These are phyloP conservation scores for Oryza brachyantha DNA, from an alignment of 176 grass and related monocot genomes.

Conservation along the genomic window DNA sequence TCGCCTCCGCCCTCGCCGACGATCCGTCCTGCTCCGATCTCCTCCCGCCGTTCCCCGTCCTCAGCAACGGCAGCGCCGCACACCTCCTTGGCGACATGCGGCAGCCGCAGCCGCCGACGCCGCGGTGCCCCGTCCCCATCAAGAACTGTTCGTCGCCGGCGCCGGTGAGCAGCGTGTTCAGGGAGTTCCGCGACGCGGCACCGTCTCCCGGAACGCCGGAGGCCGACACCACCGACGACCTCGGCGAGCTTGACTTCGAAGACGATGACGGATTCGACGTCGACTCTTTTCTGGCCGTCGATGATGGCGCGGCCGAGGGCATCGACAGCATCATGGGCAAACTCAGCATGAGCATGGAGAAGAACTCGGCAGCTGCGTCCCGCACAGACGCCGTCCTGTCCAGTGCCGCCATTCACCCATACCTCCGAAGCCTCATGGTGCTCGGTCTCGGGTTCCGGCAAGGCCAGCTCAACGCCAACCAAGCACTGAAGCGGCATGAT, in stretches of 20 bases:
- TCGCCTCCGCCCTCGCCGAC: constrained; percentile 45
- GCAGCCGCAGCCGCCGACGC: neutral
- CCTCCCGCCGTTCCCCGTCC: constrained; percentile 75
- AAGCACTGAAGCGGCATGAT: constrained; percentile 54
- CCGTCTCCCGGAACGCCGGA: constrained; percentile 30
- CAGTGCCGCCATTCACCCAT: constrained; percentile 40
- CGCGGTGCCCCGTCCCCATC: constrained; percentile 12
- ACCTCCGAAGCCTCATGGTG: constrained; percentile 61
- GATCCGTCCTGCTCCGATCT: constrained; percentile 56
- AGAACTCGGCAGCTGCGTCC: neutral
- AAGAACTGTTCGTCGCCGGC: constrained; percentile 37
- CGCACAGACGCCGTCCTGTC: neutral
- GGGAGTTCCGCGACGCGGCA: constrained; percentile 46
- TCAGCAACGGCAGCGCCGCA: constrained; percentile 50
- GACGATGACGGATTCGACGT: constrained; percentile 64
- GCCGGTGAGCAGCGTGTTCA: constrained; percentile 44
- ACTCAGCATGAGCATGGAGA: constrained; percentile 46
- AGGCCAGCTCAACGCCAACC: constrained; percentile 23
- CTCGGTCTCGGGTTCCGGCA: constrained; percentile 41
- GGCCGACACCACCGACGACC: constrained; percentile 13
- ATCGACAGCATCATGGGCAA: constrained; percentile 90
- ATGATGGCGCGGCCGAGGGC: constrained; percentile 46
- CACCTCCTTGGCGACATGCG: constrained; percentile 58
- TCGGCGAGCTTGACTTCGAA: constrained; percentile 42
- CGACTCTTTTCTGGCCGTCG: constrained; percentile 62